Percentiles rank a stretch among this genome's conserved stretches.
phyloP scores from a whole-genome alignment of 1,284 basidiomycete species.

The Dichomitus squalens region DNA sequence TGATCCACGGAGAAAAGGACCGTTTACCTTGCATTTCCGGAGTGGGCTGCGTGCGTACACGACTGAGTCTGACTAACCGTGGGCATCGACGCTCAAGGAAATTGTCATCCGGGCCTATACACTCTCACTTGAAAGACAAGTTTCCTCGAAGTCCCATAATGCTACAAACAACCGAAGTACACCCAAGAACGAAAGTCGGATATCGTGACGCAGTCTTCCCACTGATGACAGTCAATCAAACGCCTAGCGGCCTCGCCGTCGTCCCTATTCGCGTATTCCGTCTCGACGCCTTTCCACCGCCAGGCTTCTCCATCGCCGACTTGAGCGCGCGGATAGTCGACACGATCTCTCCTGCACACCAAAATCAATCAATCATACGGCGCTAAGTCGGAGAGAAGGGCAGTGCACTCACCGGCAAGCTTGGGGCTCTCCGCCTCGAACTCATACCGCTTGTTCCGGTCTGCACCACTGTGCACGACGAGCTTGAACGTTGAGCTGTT shows the following conservation, averaged over 20 bases:
- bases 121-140: slow-evolving; percentile 8
- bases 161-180: not conserved
- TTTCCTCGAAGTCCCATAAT: not conserved
- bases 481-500: slow-evolving; percentile 86
- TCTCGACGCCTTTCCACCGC: slow-evolving; percentile 38
- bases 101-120: too few species aligned
- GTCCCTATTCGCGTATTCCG: slow-evolving; percentile 37
- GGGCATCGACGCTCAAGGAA: too few species aligned
- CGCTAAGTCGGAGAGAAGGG: not conserved
- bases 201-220: not conserved
- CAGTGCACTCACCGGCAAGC: slow-evolving; percentile 64
- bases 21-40: too few species aligned
- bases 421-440: slow-evolving; percentile 93
- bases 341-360: slow-evolving; percentile 64
- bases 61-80: too few species aligned
- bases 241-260: slow-evolving; percentile 13
- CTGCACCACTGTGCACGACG: slow-evolving; percentile 64
- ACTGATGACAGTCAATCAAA: not conserved
- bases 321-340: slow-evolving; percentile 66
- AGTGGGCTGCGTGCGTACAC: too few species aligned
- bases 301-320: slow-evolving; percentile 47
- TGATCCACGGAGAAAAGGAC: too few species aligned
- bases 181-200: not conserved
- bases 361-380: not conserved
- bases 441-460: slow-evolving; percentile 90